Evolutionary conservation across 208 protist species (phyloP).

Genomic region (Leishmania braziliensis): DNA sequence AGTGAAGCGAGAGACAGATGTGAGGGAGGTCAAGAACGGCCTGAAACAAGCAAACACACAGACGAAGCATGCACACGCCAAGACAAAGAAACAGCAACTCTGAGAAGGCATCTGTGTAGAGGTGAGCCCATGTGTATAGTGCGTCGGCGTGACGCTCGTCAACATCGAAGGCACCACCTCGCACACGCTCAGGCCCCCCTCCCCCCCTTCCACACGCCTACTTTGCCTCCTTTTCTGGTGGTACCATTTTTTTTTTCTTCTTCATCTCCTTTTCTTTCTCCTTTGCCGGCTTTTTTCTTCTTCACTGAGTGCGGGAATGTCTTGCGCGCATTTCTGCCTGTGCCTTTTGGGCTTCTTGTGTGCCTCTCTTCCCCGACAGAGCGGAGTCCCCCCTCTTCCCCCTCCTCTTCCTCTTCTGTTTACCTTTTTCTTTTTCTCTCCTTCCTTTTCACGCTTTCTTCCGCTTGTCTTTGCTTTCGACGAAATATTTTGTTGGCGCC

Average conservation of each 20-base stretch:
- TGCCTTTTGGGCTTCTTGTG: conserved; percentile 3
- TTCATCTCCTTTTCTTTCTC: background rate
- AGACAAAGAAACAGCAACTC: background rate
- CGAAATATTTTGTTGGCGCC: too few species aligned
- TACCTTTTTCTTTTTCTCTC: background rate
- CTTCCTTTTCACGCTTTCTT: background rate
- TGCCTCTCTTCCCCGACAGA: background rate
- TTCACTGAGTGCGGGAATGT: background rate
- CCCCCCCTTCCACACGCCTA: background rate
- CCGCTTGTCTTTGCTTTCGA: background rate
- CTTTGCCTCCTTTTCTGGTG: background rate
- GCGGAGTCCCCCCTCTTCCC: too few species aligned
- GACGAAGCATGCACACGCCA: background rate
- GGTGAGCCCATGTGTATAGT: background rate
- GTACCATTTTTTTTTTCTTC: background rate
- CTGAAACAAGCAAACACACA: background rate
- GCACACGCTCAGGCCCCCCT: background rate
- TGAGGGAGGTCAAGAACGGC: background rate
- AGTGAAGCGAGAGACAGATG: background rate
- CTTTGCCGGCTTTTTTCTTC: background rate
- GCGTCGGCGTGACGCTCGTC: background rate
- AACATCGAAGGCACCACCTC: background rate
- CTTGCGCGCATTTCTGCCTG: background rate
- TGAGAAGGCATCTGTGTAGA: background rate
- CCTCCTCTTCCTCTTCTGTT: background rate